phyloP scores from a whole-genome alignment of 371 early-diverging fungal species.

The Mortierella sp. region DNA sequence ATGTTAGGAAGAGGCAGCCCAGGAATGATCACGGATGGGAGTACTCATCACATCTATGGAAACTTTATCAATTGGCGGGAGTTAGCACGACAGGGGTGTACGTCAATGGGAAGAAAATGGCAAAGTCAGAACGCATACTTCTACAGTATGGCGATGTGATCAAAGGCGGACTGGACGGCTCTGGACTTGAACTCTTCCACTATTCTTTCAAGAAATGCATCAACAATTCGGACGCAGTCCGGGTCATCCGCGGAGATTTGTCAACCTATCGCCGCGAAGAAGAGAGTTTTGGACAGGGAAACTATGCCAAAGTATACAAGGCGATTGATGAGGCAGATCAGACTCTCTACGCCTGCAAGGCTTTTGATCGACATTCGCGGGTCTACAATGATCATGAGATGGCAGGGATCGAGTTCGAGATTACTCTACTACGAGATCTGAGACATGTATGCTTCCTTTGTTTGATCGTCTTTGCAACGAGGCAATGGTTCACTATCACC shows the following conservation, averaged over 20 bases:
- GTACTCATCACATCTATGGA: too few relatives aligned
- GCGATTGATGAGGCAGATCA: slow-evolving; percentile 3
- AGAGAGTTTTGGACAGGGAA: slow-evolving; percentile 12
- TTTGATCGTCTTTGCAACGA: too few relatives aligned
- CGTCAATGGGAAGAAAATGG: slow-evolving; percentile 5
- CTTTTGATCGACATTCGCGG: slow-evolving; percentile 3
- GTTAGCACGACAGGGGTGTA: slow-evolving; percentile 15
- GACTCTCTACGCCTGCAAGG: slow-evolving; percentile 31
- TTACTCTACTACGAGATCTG: slow-evolving; percentile 12
- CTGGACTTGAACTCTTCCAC: slow-evolving; percentile 14
- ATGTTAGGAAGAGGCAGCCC: background rate
- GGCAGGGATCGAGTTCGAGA: slow-evolving; percentile 20
- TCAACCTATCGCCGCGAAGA: slow-evolving; percentile 10
- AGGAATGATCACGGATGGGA: background rate
- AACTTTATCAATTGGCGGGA: background rate
- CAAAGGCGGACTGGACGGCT: slow-evolving; percentile 1
- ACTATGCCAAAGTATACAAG: slow-evolving; percentile 19
- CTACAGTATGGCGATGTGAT: slow-evolving; percentile 14
- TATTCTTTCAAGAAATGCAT: slow-evolving; percentile 5
- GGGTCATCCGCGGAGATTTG: background rate
- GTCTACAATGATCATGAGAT: slow-evolving; percentile 1
- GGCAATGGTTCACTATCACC: too few relatives aligned
- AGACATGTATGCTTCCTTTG: slow-evolving; percentile 30
- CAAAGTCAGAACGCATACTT: background rate
- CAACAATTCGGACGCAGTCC: background rate